Evolutionary conservation across 2,329 filamentous ascomycete species (phyloP).

Genomic region (Phialocephala sp.): DNA sequence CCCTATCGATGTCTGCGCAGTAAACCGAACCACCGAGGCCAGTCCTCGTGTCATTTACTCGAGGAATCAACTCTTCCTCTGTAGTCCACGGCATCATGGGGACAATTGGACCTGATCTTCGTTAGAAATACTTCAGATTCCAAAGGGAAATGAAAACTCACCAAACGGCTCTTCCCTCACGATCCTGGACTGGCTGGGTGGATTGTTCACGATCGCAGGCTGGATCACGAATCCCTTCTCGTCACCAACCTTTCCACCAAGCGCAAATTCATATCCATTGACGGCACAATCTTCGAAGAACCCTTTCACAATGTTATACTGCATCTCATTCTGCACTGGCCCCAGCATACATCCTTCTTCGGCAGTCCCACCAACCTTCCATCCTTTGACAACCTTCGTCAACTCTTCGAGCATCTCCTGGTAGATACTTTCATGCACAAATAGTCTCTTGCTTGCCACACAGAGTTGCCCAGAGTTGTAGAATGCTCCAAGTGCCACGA

Average conservation of each 20-base stretch:
- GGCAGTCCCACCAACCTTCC: slow-evolving; percentile 48
- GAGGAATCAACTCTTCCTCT: slow-evolving; percentile 62
- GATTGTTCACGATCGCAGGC: slow-evolving; percentile 64
- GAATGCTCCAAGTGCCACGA: slow-evolving; percentile 54
- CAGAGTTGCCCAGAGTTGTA: slow-evolving; percentile 61
- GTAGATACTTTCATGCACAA: slow-evolving; percentile 65
- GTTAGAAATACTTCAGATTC: slow-evolving; percentile 6
- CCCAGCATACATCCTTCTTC: slow-evolving; percentile 51
- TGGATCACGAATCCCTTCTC: slow-evolving; percentile 61
- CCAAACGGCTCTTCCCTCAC: slow-evolving; percentile 67
- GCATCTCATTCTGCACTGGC: slow-evolving; percentile 69
- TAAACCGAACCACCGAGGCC: slow-evolving; percentile 65
- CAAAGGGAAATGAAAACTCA: slow-evolving; percentile 35
- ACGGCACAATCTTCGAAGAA: slow-evolving; percentile 61
- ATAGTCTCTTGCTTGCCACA: slow-evolving; percentile 62
- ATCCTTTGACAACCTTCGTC: slow-evolving; percentile 51
- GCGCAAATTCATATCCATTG: slow-evolving; percentile 57
- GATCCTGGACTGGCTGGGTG: slow-evolving; percentile 59
- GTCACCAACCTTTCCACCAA: slow-evolving; percentile 48
- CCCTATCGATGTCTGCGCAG: slow-evolving; percentile 56
- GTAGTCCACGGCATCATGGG: slow-evolving; percentile 65
- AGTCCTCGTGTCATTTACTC: slow-evolving; percentile 58
- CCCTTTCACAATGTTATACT: slow-evolving; percentile 63
- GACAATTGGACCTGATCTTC: slow-evolving; percentile 58
- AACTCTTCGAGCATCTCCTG: slow-evolving; percentile 56